These are phyloP conservation scores for Chalciporus chontae DNA, from an alignment of 768 basidiomycete genomes.

Conservation along the genomic window DNA sequence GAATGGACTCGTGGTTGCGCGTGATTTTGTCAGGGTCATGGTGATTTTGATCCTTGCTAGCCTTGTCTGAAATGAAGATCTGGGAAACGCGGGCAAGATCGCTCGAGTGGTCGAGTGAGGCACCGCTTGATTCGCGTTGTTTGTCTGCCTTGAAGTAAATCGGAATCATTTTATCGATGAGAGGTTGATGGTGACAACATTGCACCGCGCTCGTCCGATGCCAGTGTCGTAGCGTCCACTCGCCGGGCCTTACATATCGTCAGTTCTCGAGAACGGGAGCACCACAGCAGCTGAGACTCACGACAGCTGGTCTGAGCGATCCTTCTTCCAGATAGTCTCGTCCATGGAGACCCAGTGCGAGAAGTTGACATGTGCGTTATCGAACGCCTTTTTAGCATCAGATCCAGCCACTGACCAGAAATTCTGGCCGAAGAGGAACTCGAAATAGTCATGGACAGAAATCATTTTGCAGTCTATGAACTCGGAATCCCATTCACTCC, in stretches of 20 bases:
- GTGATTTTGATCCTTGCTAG: neutral
- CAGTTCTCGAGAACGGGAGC: too few species aligned
- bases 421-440: constrained; percentile 4
- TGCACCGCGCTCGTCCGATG: constrained; percentile 11
- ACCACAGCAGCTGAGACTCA: too few species aligned
- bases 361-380: neutral
- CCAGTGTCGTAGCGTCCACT: constrained; percentile 11
- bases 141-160: constrained; percentile 7
- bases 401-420: neutral
- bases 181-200: constrained; percentile 5
- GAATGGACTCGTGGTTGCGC: too few species aligned
- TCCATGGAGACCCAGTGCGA: constrained; percentile 1
- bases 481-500: neutral
- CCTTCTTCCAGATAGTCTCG: neutral
- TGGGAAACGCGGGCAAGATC: neutral
- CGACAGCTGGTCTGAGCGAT: neutral
- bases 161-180: constrained; percentile 12
- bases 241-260: neutral
- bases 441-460: neutral
- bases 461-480: constrained; percentile 7
- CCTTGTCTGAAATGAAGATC: constrained; percentile 8
- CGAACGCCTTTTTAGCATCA: neutral
- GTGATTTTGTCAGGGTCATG: too few species aligned
- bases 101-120: neutral
- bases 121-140: neutral